phyloP scores from a whole-genome alignment of 108 stramenopile genomes.

The Cyclotella choctawhatcheeana region DNA sequence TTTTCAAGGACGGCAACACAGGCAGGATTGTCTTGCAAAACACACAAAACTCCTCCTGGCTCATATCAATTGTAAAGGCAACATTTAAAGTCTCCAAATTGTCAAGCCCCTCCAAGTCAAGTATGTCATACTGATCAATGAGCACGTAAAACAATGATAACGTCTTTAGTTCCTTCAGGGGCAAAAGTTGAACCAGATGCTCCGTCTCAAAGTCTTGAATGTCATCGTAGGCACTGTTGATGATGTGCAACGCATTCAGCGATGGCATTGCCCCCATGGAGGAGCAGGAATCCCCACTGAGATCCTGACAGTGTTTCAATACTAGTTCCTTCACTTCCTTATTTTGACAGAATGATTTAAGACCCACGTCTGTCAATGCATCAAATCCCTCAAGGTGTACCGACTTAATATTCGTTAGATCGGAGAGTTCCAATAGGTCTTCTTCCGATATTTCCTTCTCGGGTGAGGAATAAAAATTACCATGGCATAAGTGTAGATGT shows the following conservation, averaged over 20 bases:
- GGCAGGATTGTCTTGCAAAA: conserved; percentile 30
- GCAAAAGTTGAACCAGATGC: conserved; percentile 20
- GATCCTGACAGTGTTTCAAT: conserved; percentile 47
- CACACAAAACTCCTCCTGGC: conserved; percentile 18
- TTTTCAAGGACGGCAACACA: conserved; percentile 18
- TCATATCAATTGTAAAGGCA: conserved; percentile 31
- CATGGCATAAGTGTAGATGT: conserved; percentile 43
- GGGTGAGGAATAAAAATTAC: conserved; percentile 50
- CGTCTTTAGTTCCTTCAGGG: conserved; percentile 27
- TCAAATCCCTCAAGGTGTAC: conserved; percentile 52
- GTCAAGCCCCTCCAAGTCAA: conserved; percentile 25
- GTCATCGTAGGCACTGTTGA: conserved; percentile 42
- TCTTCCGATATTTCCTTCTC: conserved; percentile 36
- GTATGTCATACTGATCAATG: conserved; percentile 26
- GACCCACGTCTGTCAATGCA: conserved; percentile 29
- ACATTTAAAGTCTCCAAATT: conserved; percentile 43
- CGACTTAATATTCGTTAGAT: conserved; percentile 19
- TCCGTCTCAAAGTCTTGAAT: conserved; percentile 29
- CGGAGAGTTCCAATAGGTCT: conserved; percentile 35
- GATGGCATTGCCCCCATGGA: conserved; percentile 38
- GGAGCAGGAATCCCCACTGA: conserved; percentile 32
- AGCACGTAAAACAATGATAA: conserved; percentile 43
- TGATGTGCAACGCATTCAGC: conserved; percentile 39
- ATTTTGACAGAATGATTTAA: conserved; percentile 20
- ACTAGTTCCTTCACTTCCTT: conserved; percentile 17